Evolutionary conservation across 176 grass and related monocot species (phyloP).

Genomic region (Zoysia japonica): DNA sequence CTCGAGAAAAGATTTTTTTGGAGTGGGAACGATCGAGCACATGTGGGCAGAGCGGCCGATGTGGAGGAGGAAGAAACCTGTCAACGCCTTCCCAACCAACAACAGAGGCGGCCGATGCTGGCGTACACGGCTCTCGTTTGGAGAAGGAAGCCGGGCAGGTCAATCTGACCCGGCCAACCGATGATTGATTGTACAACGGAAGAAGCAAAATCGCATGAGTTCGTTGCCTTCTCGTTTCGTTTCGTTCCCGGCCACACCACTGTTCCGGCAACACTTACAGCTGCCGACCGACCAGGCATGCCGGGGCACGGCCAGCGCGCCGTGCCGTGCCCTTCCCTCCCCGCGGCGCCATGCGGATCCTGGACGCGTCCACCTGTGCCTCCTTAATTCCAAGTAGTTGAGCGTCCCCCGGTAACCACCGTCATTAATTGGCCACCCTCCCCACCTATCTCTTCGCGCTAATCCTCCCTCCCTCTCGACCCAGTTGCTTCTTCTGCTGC

Average conservation of each 20-base stretch:
- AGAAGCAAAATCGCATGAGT: slow-evolving; percentile 7
- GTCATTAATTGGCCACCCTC: slow-evolving; percentile 69
- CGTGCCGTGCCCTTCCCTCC: background rate
- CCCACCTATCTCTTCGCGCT: slow-evolving; percentile 41
- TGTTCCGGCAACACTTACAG: background rate
- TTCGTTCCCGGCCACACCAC: slow-evolving; percentile 3
- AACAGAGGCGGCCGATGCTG: too few species aligned
- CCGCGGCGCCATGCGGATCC: slow-evolving; percentile 12
- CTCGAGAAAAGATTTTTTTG: background rate
- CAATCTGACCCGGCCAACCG: background rate
- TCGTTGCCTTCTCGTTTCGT: background rate
- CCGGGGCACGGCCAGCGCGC: background rate
- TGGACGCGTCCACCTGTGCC: slow-evolving; percentile 45
- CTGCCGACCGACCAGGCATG: background rate
- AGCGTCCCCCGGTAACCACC: slow-evolving; percentile 51
- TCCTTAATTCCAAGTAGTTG: slow-evolving; percentile 59
- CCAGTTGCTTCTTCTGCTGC: too few species aligned
- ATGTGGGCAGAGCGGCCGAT: background rate
- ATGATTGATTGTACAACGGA: background rate
- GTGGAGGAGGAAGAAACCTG: slow-evolving; percentile 21
- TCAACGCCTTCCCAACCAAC: slow-evolving; percentile 31
- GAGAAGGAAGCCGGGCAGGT: background rate
- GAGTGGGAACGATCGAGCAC: background rate
- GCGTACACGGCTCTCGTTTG: background rate
- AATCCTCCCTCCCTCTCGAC: background rate